Evolutionary conservation across 805 yeast genomes (phyloP).

Genomic region (Candida insectorum): DNA sequence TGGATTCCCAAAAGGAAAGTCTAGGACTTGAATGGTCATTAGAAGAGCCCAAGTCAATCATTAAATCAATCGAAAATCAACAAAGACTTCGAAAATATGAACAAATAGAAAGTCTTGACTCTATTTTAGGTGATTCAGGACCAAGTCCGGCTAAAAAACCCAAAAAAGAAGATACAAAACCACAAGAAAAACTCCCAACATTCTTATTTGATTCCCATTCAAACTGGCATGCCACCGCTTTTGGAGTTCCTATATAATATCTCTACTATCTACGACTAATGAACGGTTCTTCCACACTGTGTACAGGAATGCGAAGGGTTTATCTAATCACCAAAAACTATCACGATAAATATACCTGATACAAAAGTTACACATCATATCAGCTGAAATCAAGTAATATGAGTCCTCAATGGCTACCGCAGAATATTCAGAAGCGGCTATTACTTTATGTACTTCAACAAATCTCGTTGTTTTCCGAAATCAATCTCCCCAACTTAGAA

Average conservation of each 20-base stretch:
- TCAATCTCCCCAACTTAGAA: slow-evolving; percentile 77
- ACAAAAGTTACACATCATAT: neutral
- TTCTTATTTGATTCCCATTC: neutral
- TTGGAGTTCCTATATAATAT: neutral
- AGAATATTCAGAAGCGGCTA: slow-evolving; percentile 77
- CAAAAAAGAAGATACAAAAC: neutral
- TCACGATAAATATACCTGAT: neutral
- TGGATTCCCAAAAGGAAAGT: neutral
- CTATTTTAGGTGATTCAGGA: slow-evolving; percentile 4
- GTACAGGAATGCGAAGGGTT: neutral
- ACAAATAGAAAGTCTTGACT: slow-evolving; percentile 9
- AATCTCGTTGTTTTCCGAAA: slow-evolving; percentile 74
- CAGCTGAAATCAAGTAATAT: slow-evolving; percentile 1
- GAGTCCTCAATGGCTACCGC: slow-evolving; percentile 65
- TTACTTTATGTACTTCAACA: slow-evolving; percentile 78
- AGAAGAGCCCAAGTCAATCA: neutral
- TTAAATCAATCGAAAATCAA: neutral
- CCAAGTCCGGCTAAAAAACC: too few relatives aligned
- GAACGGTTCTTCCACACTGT: neutral
- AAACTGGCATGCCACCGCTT: neutral
- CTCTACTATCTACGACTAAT: neutral
- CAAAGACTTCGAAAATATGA: slow-evolving; percentile 5
- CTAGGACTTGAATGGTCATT: neutral
- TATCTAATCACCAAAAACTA: neutral
- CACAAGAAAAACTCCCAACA: neutral